Evolutionary conservation across 2,329 filamentous ascomycete genomes (phyloP), one percentile per base, ranked within the genome.

Genomic region (Xylariaceae sp.): DNA sequence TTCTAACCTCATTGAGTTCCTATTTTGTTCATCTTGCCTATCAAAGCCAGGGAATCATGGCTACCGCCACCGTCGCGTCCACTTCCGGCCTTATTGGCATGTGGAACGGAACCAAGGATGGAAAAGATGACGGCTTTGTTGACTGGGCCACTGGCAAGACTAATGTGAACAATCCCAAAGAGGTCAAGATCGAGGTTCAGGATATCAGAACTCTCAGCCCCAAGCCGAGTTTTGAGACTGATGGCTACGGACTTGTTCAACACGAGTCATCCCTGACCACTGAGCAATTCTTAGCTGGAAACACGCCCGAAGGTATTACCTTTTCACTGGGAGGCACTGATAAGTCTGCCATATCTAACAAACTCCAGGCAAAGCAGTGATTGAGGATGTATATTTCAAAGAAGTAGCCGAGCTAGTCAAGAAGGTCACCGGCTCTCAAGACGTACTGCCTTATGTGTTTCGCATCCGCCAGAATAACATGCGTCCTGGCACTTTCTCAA

Each of bases 21-120:
- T 32, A 13, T 24, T 32, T 10, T 15, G 27, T 20, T 47, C 24
- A 41, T 23, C 18, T 39, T 39, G 23, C 39, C 15, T 35, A 9
- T 3, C 15, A 4, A 29, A 45, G 9, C 35, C n/a, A 55, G 15
- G n/a, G 23, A 32, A 61, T 45, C 10, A 65, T 65, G 63, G 62
- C 62, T 58, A 58, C 62, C 54, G 55, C 59, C 39, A 57, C 61
- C 46, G 62, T 62, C 41, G 58, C 45, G 18, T 57, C 35, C 53
- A 66, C 64, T 49, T 58, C 62, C 26, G 64, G 63, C 55, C 46
- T 60, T 32, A 63, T 66, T 54, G 64, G 62, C 62, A 65, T 67
- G 64, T 66, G 64, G 64, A 65, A 64, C 33, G 62, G 64, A 6
- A 66, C 64, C 23, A 61, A 63, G 30, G 64, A 67, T 45, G 61